Evolutionary conservation across 176 grass and related monocot genomes (phyloP).

Genomic region (Ensete glaucum): DNA sequence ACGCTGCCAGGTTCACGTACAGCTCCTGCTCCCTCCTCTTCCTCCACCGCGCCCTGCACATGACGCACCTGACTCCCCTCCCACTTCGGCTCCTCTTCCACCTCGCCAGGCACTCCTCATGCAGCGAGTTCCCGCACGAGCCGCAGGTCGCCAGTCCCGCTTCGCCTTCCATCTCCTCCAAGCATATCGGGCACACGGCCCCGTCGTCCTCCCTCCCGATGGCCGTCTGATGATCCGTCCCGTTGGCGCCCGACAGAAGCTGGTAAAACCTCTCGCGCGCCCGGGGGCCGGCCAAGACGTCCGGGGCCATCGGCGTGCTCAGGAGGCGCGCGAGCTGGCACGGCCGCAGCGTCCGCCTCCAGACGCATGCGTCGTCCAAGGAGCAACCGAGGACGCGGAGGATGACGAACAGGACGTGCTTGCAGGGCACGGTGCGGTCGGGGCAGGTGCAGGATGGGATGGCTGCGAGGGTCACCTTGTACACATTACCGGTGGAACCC

Average conservation of each 20-base stretch:
- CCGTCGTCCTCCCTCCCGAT: not conserved
- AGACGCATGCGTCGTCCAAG: slow-evolving; percentile 79
- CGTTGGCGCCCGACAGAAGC: not conserved
- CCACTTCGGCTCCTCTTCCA: slow-evolving; percentile 71
- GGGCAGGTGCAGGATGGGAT: slow-evolving; percentile 77
- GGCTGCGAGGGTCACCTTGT: slow-evolving; percentile 52
- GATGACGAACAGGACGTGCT: slow-evolving; percentile 93
- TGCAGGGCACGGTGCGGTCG: slow-evolving; percentile 64
- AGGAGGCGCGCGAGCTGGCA: slow-evolving; percentile 62
- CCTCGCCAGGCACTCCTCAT: slow-evolving; percentile 70
- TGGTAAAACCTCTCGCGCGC: slow-evolving; percentile 53
- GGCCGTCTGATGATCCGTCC: slow-evolving; percentile 27
- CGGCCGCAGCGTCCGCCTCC: slow-evolving; percentile 51
- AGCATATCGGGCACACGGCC: slow-evolving; percentile 58
- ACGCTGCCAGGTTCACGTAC: slow-evolving; percentile 78
- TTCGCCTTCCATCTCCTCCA: slow-evolving; percentile 52
- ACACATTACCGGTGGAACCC: slow-evolving; percentile 72
- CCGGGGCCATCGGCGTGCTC: slow-evolving; percentile 38
- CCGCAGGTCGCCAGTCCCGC: slow-evolving; percentile 42
- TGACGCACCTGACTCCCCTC: slow-evolving; percentile 70
- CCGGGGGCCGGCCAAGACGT: slow-evolving; percentile 40
- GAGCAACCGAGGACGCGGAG: slow-evolving; percentile 77
- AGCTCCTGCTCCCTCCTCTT: slow-evolving; percentile 26
- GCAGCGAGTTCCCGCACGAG: slow-evolving; percentile 72
- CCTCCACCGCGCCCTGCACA: slow-evolving; percentile 84